Base-by-base conservation (phyloP, 2,329 filamentous ascomycete genomes). In the Hypoxylon sp. region DNA sequence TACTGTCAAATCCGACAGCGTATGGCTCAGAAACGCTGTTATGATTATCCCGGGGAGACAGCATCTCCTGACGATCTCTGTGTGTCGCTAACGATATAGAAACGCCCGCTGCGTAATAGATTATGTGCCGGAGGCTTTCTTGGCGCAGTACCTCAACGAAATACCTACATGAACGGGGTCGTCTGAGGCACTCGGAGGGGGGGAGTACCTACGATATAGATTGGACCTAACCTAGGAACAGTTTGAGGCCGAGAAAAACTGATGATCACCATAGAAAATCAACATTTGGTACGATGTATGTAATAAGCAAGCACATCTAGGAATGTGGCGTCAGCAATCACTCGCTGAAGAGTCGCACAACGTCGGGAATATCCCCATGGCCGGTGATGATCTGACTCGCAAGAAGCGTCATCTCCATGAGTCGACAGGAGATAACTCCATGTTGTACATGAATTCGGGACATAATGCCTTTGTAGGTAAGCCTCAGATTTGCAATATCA, bases 321-420 rank as follows among this genome's bases (percentile, higher is more conserved):
- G 43, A 57, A 32, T 41, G 51, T 67, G 64, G 67, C 64, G 67
- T 67, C 64, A 67, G 67, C 59, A 62, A 28, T 62, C 60, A 52
- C 55, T 41, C 60, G 38, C 23, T 46, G n/a, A 21, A n/a, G 14
- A 60, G 64, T 70, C 57, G 43, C 67, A 70, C 67, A 38, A 45
- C 67, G 30, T 67, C 58, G 53, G 61, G 32, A 28, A 45, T 14
- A 59, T 51, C 48, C 43, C 64, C 52, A 60, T 34, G 52, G 53
- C 6, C n/a, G 58, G 65, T 36, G 36, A 46, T 60, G 56, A 68
- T 61, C 57, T 56, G 65, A 60, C 51, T 38, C 34, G 36, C 25
- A 38, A n/a, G 25, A 46, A 43, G 32, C n/a, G 23, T 25, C 41
- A n/a, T 48, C 32, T 50, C 43, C 28, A 21, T 34, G 49, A 49